These are phyloP conservation scores for Tuber melanosporum DNA, from an alignment of 495 filamentous ascomycete species.

Conservation along the genomic window DNA sequence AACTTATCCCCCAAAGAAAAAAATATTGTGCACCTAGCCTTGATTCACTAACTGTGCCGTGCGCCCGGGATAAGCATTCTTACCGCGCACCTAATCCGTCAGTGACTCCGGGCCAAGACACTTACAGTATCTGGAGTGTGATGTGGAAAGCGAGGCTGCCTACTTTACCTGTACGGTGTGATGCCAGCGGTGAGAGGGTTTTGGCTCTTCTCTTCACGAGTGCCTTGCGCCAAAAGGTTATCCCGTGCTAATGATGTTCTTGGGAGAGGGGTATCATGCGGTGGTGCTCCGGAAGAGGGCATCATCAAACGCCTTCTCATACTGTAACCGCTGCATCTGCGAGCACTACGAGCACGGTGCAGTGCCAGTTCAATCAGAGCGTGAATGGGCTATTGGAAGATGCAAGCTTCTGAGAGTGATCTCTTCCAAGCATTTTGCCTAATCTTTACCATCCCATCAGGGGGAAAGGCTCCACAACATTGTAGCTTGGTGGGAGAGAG, in stretches of 20 bases:
- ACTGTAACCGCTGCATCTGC: not conserved
- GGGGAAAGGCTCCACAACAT: not conserved
- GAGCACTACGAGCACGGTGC: not conserved
- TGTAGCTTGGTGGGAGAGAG: not conserved
- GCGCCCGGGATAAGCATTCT: not conserved
- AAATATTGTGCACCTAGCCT: not conserved
- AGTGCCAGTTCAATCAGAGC: not conserved
- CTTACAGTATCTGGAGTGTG: not conserved
- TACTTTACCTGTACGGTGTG: no score
- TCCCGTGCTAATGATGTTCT: not conserved
- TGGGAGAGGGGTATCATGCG: not conserved
- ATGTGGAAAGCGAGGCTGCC: not conserved
- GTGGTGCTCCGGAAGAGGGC: not conserved
- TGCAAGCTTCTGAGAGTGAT: not conserved
- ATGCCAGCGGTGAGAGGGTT: not conserved
- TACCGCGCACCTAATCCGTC: not conserved
- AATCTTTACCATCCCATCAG: not conserved
- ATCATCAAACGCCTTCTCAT: not conserved
- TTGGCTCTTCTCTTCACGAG: not conserved
- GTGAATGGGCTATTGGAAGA: not conserved
- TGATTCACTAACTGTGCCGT: not conserved
- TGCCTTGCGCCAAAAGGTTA: not conserved
- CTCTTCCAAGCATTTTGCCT: not conserved
- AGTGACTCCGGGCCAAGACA: not conserved
- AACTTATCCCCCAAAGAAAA: not conserved